Percentiles rank a stretch among this genome's conserved stretches.
Conservation (phyloP, 768 basidiomycete species). For the Galerina sulciceps region DNA sequence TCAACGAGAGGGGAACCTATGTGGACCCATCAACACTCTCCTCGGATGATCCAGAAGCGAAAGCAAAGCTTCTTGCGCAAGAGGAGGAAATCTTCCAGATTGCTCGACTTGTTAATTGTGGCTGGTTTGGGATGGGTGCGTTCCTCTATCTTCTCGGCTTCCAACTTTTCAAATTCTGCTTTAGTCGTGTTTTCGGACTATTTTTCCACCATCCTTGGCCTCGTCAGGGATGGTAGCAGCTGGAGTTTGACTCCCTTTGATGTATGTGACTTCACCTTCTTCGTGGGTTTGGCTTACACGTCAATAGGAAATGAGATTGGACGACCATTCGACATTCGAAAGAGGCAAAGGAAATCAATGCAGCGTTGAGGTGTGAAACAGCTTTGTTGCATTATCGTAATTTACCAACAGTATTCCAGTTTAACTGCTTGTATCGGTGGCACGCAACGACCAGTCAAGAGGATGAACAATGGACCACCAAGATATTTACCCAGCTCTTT, state of each 20-base stretch:
- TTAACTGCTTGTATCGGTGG: slow-evolving; percentile 86
- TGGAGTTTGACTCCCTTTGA: slow-evolving; percentile 82
- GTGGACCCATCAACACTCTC: slow-evolving; percentile 54
- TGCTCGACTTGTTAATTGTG: slow-evolving; percentile 76
- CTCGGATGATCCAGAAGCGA: slow-evolving; percentile 34
- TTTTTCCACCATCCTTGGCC: slow-evolving; percentile 79
- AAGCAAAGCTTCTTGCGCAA: slow-evolving; percentile 47
- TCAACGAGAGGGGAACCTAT: slow-evolving; percentile 77
- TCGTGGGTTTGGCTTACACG: not conserved
- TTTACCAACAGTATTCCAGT: slow-evolving; percentile 41
- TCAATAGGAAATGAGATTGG: slow-evolving; percentile 65
- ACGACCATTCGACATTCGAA: slow-evolving; percentile 70
- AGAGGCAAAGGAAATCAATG: slow-evolving; percentile 82
- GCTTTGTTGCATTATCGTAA: not conserved
- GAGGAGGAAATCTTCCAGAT: slow-evolving; percentile 88
- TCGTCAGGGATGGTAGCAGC: slow-evolving; percentile 71
- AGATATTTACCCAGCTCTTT: slow-evolving; percentile 57
- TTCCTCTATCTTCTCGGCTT: slow-evolving; percentile 1
- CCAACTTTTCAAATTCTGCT: slow-evolving; percentile 1
- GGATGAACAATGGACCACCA: slow-evolving; percentile 72
- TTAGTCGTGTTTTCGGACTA: slow-evolving; percentile 81
- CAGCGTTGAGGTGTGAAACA: slow-evolving; percentile 69
- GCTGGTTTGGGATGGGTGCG: slow-evolving; percentile 71
- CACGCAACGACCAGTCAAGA: slow-evolving; percentile 77
- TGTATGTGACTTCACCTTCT: slow-evolving; percentile 36